Evolutionary conservation across 768 basidiomycete genomes (phyloP), one percentile per base, ranked within the genome.

Genomic region (Boletus pseudo-olivaceus): DNA sequence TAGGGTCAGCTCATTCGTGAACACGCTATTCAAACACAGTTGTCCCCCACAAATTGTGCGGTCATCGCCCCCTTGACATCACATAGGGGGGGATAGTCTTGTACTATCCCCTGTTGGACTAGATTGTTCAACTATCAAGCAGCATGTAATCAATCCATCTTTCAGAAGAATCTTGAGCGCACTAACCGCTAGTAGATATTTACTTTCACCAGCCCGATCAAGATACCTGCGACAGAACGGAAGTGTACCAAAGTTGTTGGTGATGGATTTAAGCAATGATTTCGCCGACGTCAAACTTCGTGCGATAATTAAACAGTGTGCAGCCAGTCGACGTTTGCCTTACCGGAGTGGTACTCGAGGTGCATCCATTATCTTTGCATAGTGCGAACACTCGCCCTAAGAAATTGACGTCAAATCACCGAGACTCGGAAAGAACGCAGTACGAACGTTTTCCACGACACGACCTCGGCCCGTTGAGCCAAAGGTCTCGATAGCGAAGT

Each of bases 401-500:
- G 46, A 23, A 37, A 33, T 26, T 7, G 43, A 47, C 29, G 42
- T 56, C 40, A 47, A 49, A 20, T 44, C 52, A 50, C 43, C 2
- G 20, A 53, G 17, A 30, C 19, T n/a, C 20, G 33, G 20, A 34
- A 32, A 30, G 43, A 58, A 19, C 6, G 30, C 40, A 14, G 66
- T 75, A 62, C 57, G 9, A 61, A 91, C 92, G 56, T 79, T 80
- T 64, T 98, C 96, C 15, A 91, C 78, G 20, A 97, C 91, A 26
- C 83, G 78, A 8, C 95, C 97, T 39, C 88, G 79, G 15, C 97
- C 96, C 0, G 96, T 98, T n/a, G 90, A 91, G 11, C 97, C 97
- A 69, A 99, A 99, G 2, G 97, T 99, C 72, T 99, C 97, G 52
- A 99, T 96, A 9, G 97, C 97, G 69, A 92, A 99, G 67, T 98